Conservation (phyloP, 2,329 filamentous ascomycete species). For the Knoxdaviesia proteae region DNA sequence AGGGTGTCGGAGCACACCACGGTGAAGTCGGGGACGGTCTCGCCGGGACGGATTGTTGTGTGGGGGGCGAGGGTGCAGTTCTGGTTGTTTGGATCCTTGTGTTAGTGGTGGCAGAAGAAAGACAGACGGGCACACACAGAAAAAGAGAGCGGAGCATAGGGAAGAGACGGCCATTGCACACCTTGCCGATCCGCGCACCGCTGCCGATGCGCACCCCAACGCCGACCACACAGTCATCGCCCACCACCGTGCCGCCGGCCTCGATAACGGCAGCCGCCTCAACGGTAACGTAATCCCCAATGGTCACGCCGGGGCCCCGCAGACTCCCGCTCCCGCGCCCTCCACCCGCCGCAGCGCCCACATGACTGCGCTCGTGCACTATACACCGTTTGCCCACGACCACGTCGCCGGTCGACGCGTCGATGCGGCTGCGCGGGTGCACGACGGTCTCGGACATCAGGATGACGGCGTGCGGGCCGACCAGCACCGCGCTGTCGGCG, state of each 20-base stretch:
- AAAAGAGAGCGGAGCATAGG: neutral
- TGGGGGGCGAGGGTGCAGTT: conserved; percentile 52
- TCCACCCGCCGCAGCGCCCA: conserved; percentile 22
- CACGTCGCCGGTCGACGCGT: conserved; percentile 59
- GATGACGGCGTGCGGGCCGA: conserved; percentile 57
- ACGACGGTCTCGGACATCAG: conserved; percentile 61
- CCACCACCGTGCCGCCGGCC: conserved; percentile 38
- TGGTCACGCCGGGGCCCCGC: conserved; percentile 17
- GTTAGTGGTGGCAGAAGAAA: neutral
- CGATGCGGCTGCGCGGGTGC: conserved; percentile 68
- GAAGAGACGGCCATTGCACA: conserved; percentile 12
- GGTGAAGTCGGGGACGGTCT: conserved; percentile 41
- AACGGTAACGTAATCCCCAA: conserved; percentile 40
- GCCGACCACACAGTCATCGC: conserved; percentile 39
- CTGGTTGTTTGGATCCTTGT: conserved; percentile 12
- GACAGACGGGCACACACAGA: neutral
- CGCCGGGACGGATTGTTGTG: conserved; percentile 34
- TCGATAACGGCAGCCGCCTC: conserved; percentile 41
- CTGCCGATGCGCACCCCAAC: conserved; percentile 36
- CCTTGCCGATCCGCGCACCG: conserved; percentile 41
- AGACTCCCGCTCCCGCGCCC: neutral
- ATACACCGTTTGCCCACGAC: conserved; percentile 66
- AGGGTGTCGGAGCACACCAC: conserved; percentile 48
- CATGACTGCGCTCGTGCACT: conserved; percentile 46
- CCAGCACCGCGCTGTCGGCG: conserved; percentile 39